Evolutionary conservation across 768 basidiomycete species (phyloP).

Genomic region (Rhizopogon salebrosus): DNA sequence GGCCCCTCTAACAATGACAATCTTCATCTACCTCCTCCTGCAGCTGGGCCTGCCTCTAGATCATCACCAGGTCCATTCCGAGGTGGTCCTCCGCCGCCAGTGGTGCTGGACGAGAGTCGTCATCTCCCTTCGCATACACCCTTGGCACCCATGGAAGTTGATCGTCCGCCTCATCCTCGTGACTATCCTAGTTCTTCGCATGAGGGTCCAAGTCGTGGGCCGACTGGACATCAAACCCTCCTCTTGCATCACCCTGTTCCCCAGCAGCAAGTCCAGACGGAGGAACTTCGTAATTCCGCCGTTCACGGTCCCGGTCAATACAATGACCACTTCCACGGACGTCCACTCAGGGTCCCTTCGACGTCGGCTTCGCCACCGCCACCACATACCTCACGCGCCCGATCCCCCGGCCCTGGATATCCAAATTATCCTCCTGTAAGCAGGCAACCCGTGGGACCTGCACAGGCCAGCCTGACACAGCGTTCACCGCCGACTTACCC

Average conservation of each 20-base stretch:
- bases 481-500: slow-evolving; percentile 58
- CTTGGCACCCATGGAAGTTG: slow-evolving; percentile 75
- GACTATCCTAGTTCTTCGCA: slow-evolving; percentile 51
- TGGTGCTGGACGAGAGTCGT: slow-evolving; percentile 71
- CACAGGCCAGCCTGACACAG: slow-evolving; percentile 43
- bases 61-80: slow-evolving; percentile 72
- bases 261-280: slow-evolving; percentile 49
- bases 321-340: slow-evolving; percentile 50
- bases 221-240: slow-evolving; percentile 48
- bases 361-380: slow-evolving; percentile 58
- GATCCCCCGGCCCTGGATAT: slow-evolving; percentile 47
- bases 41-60: slow-evolving; percentile 41
- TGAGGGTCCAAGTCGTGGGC: slow-evolving; percentile 43
- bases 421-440: slow-evolving; percentile 40
- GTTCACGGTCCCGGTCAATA: slow-evolving; percentile 39
- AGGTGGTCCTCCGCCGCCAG: slow-evolving; percentile 79
- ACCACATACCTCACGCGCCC: slow-evolving; percentile 38
- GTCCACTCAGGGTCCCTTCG: slow-evolving; percentile 47
- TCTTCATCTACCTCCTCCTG: slow-evolving; percentile 55
- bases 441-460: slow-evolving; percentile 48
- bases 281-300: slow-evolving; percentile 42
- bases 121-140: slow-evolving; percentile 63
- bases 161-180: slow-evolving; percentile 49
- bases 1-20: slow-evolving; percentile 40
- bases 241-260: slow-evolving; percentile 68